Percentiles rank a stretch among this genome's conserved stretches.
Evolutionary conservation across 2,329 filamentous ascomycete genomes (phyloP).

Genomic region (Colletotrichum sp.): DNA sequence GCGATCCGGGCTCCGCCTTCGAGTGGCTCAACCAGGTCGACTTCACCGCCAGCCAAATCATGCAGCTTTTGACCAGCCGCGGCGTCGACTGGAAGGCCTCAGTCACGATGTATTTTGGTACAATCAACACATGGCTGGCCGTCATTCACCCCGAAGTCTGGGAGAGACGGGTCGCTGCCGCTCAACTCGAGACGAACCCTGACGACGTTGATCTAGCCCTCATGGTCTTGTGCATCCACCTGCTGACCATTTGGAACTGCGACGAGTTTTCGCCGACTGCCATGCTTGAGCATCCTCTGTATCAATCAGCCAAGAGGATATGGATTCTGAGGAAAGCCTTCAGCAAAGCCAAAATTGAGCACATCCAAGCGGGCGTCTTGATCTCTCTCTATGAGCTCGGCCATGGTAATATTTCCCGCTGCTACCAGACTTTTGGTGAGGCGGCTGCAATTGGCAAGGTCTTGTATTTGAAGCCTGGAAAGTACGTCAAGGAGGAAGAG

Average conservation of each 20-base stretch:
- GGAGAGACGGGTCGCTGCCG: slow-evolving; percentile 33
- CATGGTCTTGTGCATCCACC: slow-evolving; percentile 47
- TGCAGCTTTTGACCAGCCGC: slow-evolving; percentile 39
- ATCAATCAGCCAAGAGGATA: slow-evolving; percentile 42
- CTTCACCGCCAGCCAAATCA: slow-evolving; percentile 40
- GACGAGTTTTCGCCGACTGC: slow-evolving; percentile 41
- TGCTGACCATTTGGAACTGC: slow-evolving; percentile 36
- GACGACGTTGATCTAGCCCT: slow-evolving; percentile 37
- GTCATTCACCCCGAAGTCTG: slow-evolving; percentile 39
- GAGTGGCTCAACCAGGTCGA: slow-evolving; percentile 35
- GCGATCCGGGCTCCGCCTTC: slow-evolving; percentile 2
- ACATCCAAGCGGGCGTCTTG: slow-evolving; percentile 45
- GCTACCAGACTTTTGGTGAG: slow-evolving; percentile 47
- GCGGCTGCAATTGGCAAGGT: slow-evolving; percentile 39
- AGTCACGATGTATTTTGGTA: slow-evolving; percentile 42
- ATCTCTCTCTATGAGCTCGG: slow-evolving; percentile 49
- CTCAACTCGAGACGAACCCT: slow-evolving; percentile 29
- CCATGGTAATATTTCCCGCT: slow-evolving; percentile 44
- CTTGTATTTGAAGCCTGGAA: slow-evolving; percentile 40
- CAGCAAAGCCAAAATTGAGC: slow-evolving; percentile 38
- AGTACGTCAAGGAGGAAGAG: slow-evolving; percentile 34
- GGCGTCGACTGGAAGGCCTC: slow-evolving; percentile 41
- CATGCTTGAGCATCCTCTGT: slow-evolving; percentile 44
- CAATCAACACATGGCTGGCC: slow-evolving; percentile 46
- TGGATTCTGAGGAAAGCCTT: slow-evolving; percentile 39